Conservation (phyloP, 306 rosid genomes). For the Luffa aegyptiaca region DNA sequence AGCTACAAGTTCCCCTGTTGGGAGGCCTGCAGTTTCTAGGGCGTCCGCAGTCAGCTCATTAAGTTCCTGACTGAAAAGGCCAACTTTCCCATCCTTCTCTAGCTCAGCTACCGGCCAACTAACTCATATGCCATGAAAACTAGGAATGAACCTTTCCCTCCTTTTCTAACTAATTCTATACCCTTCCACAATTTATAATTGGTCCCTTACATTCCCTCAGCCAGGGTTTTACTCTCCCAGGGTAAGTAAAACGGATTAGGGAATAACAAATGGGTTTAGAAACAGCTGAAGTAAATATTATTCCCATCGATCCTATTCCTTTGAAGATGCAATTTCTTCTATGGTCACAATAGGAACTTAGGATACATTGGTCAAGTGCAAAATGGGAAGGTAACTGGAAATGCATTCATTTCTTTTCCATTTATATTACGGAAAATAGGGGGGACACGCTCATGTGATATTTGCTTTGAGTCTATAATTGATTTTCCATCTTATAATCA, state of each 20-base stretch:
- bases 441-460: not conserved
- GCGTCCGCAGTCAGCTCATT: not conserved
- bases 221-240: not conserved
- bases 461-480: not conserved
- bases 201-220: not conserved
- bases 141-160: not conserved
- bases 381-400: not conserved
- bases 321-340: not conserved
- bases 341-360: too few relatives aligned
- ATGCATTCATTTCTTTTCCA: not conserved
- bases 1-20: not conserved
- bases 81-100: not conserved
- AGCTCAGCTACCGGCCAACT: not conserved
- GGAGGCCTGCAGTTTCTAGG: not conserved
- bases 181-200: not conserved
- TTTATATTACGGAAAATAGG: not conserved
- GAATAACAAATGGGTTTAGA: not conserved
- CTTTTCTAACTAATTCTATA: not conserved
- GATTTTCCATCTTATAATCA: not conserved
- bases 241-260: not conserved
- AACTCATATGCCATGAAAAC: not conserved
- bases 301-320: not conserved
- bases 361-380: not conserved
- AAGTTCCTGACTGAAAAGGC: not conserved
- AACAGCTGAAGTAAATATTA: not conserved